Base-by-base conservation (phyloP, 2,329 filamentous ascomycete genomes). In the Penicillium vulpinum region DNA sequence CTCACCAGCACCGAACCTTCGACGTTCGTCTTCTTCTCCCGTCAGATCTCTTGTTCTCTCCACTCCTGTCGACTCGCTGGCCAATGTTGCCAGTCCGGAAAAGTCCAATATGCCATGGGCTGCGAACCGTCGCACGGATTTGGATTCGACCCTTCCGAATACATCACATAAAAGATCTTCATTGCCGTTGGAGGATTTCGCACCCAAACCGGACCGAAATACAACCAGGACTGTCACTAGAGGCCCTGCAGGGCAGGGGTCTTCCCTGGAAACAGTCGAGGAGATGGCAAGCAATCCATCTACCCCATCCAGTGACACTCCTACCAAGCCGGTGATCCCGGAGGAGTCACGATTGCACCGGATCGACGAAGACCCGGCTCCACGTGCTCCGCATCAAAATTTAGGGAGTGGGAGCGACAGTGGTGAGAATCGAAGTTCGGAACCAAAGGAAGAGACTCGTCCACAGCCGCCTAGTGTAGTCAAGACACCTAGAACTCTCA, bases 251-350 rank as follows among this genome's bases (percentile, higher is more conserved):
- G 83, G 81, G 56, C 83, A 81, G 50, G 83, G 79, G 35, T 82
- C 87, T 47, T 85, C 85, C 46, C 78, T 97, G 56, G 93, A 96
- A 76, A 97, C 94, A 0, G 93, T 97, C 16, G 89, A 96, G 71
- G 93, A 97, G 80, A 72, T 70, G 67, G 87, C 89, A 52, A 94
- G 91, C 76, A 84, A 91, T 58, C 86, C 88, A 41, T 87, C 85
- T 48, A 90, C 89, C 1, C 89, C 90, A 15, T 80, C 77, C 15
- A 78, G 67, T 41, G 71, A 74, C 22, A 73, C 66, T 15, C 58
- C 66, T 75, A 60, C 68, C 80, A 74, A 66, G 77, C 76, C 48
- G 72, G 70, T 31, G 66, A 77, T 58, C 48, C 62, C 70, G 50
- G 72, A 75, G 43, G 71, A 75, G 54, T 67, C 68, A 18, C 70